phyloP scores from a whole-genome alignment of 2,329 filamentous ascomycete species.

The Apiospora rasikravindrae region DNA sequence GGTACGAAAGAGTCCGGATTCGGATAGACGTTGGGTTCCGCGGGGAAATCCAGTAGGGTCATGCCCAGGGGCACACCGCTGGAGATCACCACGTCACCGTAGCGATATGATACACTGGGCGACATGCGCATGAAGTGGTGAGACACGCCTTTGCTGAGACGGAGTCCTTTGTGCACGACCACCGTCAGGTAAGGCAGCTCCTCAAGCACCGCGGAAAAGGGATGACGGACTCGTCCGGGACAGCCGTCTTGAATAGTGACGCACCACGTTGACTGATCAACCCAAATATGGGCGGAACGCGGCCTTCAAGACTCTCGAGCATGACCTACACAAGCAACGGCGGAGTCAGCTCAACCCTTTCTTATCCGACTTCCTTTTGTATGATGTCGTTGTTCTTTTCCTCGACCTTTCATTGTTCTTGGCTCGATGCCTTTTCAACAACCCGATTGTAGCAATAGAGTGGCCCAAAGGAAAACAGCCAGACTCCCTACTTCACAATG shows the following conservation, averaged over 20 bases:
- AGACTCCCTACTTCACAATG: too few species aligned
- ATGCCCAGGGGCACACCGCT: slow-evolving; percentile 19
- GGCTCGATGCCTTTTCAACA: too few species aligned
- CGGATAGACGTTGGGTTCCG: not conserved
- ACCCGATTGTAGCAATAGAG: too few species aligned
- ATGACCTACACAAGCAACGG: too few species aligned
- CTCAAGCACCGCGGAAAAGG: slow-evolving; percentile 30
- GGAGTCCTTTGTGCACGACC: slow-evolving; percentile 40
- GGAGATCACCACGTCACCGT: slow-evolving; percentile 13
- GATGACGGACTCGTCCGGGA: slow-evolving; percentile 19
- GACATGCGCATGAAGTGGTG: slow-evolving; percentile 37
- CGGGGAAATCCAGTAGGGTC: slow-evolving; percentile 18
- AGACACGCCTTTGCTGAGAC: slow-evolving; percentile 45
- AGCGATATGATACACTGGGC: slow-evolving; percentile 28
- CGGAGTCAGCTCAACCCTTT: too few species aligned
- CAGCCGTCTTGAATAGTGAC: slow-evolving; percentile 13
- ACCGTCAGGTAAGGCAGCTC: slow-evolving; percentile 40
- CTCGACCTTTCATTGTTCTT: too few species aligned
- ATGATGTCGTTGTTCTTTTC: not conserved
- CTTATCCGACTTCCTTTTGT: too few species aligned
- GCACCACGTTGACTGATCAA: too few species aligned
- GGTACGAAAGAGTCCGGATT: slow-evolving; percentile 18
- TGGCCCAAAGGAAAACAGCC: too few species aligned
- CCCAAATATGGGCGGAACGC: too few species aligned
- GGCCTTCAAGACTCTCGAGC: too few species aligned